Conservation (phyloP, 2,329 filamentous ascomycete species). For the Pseudocercospora cruenta region DNA sequence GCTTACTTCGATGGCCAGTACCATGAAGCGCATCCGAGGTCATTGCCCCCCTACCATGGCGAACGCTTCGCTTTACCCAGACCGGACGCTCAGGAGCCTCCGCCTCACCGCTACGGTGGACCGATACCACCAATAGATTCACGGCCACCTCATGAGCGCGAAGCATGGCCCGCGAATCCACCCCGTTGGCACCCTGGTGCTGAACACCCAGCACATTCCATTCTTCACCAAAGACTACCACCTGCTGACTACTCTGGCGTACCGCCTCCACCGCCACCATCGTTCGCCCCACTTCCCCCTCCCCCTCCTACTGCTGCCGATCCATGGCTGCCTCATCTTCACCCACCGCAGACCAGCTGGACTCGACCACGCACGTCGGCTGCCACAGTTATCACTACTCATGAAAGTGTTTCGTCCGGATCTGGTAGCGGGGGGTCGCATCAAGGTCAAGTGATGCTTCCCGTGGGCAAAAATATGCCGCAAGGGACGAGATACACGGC, state of each 20-base stretch:
- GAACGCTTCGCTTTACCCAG: constrained; percentile 14
- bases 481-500: constrained; percentile 55
- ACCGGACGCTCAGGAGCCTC: constrained; percentile 9
- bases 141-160: constrained; percentile 20
- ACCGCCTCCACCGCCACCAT: constrained; percentile 18
- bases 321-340: constrained; percentile 6
- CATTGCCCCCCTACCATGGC: constrained; percentile 6
- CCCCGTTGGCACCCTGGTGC: constrained; percentile 9
- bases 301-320: constrained; percentile 18
- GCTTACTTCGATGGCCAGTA: constrained; percentile 25
- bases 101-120: constrained; percentile 14
- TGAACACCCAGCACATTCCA: constrained; percentile 12
- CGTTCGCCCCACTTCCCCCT: constrained; percentile 14
- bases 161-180: constrained; percentile 20
- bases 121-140: constrained; percentile 17
- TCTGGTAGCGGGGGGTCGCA: constrained; percentile 44
- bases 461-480: neutral
- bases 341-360: constrained; percentile 19
- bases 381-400: constrained; percentile 25
- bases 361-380: constrained; percentile 14
- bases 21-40: constrained; percentile 10
- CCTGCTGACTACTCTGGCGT: constrained; percentile 21
- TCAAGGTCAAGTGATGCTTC: constrained; percentile 25
- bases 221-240: constrained; percentile 20
- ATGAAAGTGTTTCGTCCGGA: constrained; percentile 42